phyloP scores from a whole-genome alignment of 768 basidiomycete species.

The Mycena crocata region DNA sequence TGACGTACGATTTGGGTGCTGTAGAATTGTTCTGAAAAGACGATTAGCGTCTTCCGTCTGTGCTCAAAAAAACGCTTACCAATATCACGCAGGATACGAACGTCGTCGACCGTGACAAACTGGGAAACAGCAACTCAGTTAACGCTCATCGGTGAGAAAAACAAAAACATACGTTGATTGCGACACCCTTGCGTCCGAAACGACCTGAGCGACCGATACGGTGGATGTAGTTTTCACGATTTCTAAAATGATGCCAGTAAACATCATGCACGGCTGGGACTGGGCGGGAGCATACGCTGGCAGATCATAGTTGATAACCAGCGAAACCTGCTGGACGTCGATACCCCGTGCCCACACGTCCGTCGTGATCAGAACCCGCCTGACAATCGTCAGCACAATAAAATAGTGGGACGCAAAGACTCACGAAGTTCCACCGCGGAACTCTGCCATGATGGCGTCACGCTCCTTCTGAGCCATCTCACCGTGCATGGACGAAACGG shows the following conservation, averaged over 20 bases:
- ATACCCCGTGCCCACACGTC: constrained; percentile 99
- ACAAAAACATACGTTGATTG: constrained; percentile 85
- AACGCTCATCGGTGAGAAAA: constrained; percentile 16
- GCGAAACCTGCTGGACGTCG: constrained; percentile 97
- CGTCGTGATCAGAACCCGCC: constrained; percentile 94
- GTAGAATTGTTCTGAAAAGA: constrained; percentile 88
- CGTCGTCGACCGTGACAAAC: constrained; percentile 96
- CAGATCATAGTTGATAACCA: constrained; percentile 97
- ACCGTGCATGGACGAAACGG: constrained; percentile 95
- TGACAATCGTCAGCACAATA: constrained; percentile 46
- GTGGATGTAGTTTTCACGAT: constrained; percentile 99
- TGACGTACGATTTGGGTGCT: constrained; percentile 87
- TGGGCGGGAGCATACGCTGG: constrained; percentile 82
- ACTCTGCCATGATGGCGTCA: constrained; percentile 97
- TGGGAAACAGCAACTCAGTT: constrained; percentile 45
- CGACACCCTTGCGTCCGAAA: constrained; percentile 99
- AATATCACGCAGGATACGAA: constrained; percentile 96
- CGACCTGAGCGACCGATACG: constrained; percentile 99
- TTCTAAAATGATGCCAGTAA: constrained; percentile 56
- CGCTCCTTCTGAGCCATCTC: constrained; percentile 97
- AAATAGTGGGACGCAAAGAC: constrained; percentile 42
- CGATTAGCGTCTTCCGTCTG: constrained; percentile 21
- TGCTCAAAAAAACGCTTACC: constrained; percentile 60
- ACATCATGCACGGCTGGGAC: constrained; percentile 15
- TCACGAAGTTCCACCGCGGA: constrained; percentile 92